These are phyloP conservation scores for Apostasia ramifera DNA, from an alignment of 106 monocot genomes.

Conservation along the genomic window DNA sequence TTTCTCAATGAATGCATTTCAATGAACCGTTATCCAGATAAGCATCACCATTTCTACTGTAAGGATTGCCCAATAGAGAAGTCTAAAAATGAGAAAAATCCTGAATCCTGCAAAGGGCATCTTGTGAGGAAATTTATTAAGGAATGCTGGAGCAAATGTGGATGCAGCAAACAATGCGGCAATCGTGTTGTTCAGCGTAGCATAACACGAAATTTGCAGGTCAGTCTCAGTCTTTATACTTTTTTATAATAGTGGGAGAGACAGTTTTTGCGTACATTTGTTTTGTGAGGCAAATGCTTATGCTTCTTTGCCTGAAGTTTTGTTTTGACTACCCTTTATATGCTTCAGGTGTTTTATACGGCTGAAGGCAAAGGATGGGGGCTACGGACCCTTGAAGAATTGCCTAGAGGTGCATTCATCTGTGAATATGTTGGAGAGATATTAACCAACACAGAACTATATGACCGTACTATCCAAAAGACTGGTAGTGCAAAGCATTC, in stretches of 20 bases:
- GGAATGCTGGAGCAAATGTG: conserved; percentile 97
- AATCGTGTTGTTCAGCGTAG: conserved; percentile 92
- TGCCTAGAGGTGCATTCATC: conserved; percentile 80
- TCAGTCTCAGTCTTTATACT: conserved; percentile 1
- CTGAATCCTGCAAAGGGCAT: conserved; percentile 74
- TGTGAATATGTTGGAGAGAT: conserved; percentile 95
- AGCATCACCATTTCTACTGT: conserved; percentile 43
- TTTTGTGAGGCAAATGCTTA: not conserved
- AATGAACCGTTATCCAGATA: conserved; percentile 27
- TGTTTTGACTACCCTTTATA: not conserved
- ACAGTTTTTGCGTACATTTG: not conserved
- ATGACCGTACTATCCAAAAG: conserved; percentile 54
- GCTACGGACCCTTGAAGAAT: conserved; percentile 47
- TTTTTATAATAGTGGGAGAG: not conserved
- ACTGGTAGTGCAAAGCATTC: conserved; percentile 47
- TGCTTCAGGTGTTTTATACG: conserved; percentile 67
- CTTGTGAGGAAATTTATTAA: conserved; percentile 71
- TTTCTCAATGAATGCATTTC: conserved; percentile 74
- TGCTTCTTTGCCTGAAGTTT: not conserved
- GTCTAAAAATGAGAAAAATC: conserved; percentile 39
- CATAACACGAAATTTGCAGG: conserved; percentile 67
- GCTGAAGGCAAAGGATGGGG: conserved; percentile 85
- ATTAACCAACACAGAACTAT: conserved; percentile 71
- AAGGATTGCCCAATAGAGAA: conserved; percentile 71
- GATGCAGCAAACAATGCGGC: conserved; percentile 70